Conservation (phyloP, 1,284 basidiomycete genomes). For the Athelia psychrophila region DNA sequence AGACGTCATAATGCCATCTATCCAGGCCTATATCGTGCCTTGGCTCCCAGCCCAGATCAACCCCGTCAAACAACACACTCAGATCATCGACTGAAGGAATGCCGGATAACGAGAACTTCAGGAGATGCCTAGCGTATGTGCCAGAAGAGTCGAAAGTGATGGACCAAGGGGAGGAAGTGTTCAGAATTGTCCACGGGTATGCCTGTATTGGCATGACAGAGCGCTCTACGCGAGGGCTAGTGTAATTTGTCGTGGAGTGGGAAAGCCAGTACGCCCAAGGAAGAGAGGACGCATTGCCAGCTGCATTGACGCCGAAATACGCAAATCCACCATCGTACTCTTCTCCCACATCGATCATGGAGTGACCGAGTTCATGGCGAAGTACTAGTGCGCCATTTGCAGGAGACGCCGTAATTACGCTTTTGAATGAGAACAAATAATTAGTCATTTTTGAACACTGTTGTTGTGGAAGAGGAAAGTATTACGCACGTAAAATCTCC, state of each 20-base stretch:
- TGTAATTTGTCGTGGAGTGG: constrained; percentile 22
- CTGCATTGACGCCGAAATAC: constrained; percentile 76
- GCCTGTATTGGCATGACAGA: constrained; percentile 73
- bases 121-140: constrained; percentile 56
- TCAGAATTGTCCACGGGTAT: constrained; percentile 75
- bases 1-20: constrained; percentile 71
- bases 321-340: constrained; percentile 83
- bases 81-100: constrained; percentile 60
- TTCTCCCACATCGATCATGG: constrained; percentile 78
- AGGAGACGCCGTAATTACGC: constrained; percentile 77
- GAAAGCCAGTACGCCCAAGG: constrained; percentile 77
- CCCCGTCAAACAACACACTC: constrained; percentile 58
- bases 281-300: constrained; percentile 40
- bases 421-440: constrained; percentile 26
- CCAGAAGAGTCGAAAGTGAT: constrained; percentile 65
- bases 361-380: constrained; percentile 82
- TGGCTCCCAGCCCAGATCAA: constrained; percentile 57
- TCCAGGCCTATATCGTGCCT: constrained; percentile 56
- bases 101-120: constrained; percentile 77
- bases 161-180: constrained; percentile 56
- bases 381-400: constrained; percentile 78
- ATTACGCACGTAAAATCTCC: constrained; percentile 75
- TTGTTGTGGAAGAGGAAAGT: not conserved
- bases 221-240: constrained; percentile 53
- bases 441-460: constrained; percentile 3